Evolutionary conservation across 1,284 basidiomycete species (phyloP).

Genomic region (Cerrena zonata): DNA sequence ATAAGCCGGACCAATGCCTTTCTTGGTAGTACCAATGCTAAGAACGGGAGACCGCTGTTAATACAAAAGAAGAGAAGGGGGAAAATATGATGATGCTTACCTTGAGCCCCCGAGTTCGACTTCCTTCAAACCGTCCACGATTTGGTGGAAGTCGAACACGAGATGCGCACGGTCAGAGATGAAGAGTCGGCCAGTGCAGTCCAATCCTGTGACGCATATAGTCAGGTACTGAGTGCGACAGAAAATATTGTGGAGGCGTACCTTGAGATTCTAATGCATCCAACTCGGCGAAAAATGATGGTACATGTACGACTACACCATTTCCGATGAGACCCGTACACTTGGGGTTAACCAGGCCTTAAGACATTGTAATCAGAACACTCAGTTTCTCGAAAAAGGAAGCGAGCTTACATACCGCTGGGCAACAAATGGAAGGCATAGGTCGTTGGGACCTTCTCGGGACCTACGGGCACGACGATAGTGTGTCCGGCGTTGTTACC

Average conservation of each 20-base stretch:
- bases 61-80: constrained; percentile 3
- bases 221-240: background rate
- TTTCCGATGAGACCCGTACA: constrained; percentile 88
- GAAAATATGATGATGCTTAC: constrained; percentile 30
- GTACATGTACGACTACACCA: constrained; percentile 92
- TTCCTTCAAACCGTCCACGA: constrained; percentile 97
- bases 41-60: background rate
- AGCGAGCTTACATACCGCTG: constrained; percentile 62
- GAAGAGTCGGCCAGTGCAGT: constrained; percentile 82
- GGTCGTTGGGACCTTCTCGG: constrained; percentile 65
- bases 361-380: constrained; percentile 3
- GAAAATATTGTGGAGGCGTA: constrained; percentile 24
- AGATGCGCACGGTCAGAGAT: constrained; percentile 95
- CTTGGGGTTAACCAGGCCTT: constrained; percentile 85
- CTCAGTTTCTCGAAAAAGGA: constrained; percentile 2
- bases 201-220: constrained; percentile 54
- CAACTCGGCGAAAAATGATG: constrained; percentile 91
- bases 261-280: constrained; percentile 85
- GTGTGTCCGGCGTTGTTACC: constrained; percentile 99
- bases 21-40: constrained; percentile 96
- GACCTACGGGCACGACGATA: constrained; percentile 78
- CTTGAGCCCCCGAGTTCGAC: constrained; percentile 90
- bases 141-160: constrained; percentile 98
- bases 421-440: constrained; percentile 96
- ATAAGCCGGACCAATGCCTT: constrained; percentile 97